Base-by-base conservation (phyloP, 1,284 basidiomycete species). In the Sutorius eximius region DNA sequence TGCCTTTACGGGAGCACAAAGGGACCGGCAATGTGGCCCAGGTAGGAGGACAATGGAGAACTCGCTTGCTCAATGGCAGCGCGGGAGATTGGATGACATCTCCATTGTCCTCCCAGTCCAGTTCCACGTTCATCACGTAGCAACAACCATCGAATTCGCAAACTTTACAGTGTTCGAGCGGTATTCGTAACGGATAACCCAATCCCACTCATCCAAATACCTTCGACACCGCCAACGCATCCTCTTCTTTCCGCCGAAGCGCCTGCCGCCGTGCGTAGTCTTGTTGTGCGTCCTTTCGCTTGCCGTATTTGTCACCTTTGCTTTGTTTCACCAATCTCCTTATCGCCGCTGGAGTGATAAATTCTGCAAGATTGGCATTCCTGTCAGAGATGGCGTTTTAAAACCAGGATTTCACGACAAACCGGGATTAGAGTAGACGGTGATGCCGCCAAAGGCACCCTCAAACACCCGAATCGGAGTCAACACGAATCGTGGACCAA, bases 391-490 rank as follows among this genome's bases (percentile, higher is more conserved):
- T 30, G 27, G 34, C 37, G 33, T 41, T 51, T 36, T 30, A 54
- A 42, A 30, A 52, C 46, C 44, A 27, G 24, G n/a, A 15, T 27
- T 16, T 16, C 44, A 52, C 37, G 61, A 55, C 83, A 58, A 63
- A 93, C 93, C 91, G 69, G 93, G 91, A 75, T 99, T 99, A 46
- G 95, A 95, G 70, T 91, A 99, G 16, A 99, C 87, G 4, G 95
- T 98, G 24, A 93, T 93, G 16, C 97, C 97, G 56, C 87, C 84
- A 73, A 98, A 98, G 8, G 93, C 93, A 30, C 97, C 97, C 73
- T 99, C 97, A 69, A 99, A 99, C 61, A 99, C 95, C 54, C 94
- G 88, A 67, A 99, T 98, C 8, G 97, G 97, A 37, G 94, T 97
- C 49, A 99, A 79, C 34, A 99, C 97, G 72, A 99, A 97, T 45